Evolutionary conservation across 192 early-diverging fungal species (phyloP).

Genomic region (Coemansia reversa): DNA sequence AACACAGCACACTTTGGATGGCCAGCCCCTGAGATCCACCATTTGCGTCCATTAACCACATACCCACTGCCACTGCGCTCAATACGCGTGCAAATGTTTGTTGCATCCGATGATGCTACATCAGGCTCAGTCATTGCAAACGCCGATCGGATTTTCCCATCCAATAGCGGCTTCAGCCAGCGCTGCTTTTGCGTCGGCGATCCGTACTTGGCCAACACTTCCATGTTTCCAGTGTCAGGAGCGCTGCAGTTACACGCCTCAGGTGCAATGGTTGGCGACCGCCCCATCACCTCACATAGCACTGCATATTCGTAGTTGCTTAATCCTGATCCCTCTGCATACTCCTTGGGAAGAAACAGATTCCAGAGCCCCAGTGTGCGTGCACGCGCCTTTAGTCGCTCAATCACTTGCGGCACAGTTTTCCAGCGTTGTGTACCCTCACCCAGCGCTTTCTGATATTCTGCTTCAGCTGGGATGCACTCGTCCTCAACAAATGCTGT

Average conservation of each 20-base stretch:
- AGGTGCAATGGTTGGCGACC: conserved; percentile 75
- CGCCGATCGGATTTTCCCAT: conserved; percentile 91
- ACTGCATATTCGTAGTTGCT: conserved; percentile 94
- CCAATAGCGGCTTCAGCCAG: conserved; percentile 80
- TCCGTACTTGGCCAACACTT: conserved; percentile 97
- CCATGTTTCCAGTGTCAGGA: conserved; percentile 99
- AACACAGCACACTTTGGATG: conserved; percentile 93
- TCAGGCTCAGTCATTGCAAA: conserved; percentile 99
- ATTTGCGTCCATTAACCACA: conserved; percentile 83
- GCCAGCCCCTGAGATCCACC: conserved; percentile 98
- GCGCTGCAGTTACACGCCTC: conserved; percentile 93
- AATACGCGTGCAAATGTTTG: conserved; percentile 91
- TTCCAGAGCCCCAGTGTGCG: conserved; percentile 92
- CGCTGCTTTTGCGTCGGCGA: conserved; percentile 73
- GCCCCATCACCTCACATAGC: conserved; percentile 89
- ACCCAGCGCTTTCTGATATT: conserved; percentile 73
- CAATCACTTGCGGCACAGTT: conserved; percentile 81
- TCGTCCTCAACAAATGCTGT: conserved; percentile 67
- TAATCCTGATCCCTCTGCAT: conserved; percentile 80
- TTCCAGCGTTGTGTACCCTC: conserved; percentile 78
- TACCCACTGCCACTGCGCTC: conserved; percentile 63
- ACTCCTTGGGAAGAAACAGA: conserved; percentile 81
- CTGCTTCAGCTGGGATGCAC: conserved; percentile 90
- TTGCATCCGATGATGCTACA: conserved; percentile 96
- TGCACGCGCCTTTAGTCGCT: conserved; percentile 86